Evolutionary conservation across 2,329 filamentous ascomycete genomes (phyloP), one percentile per base, ranked within the genome.

Genomic region (Aspergillus terreus): DNA sequence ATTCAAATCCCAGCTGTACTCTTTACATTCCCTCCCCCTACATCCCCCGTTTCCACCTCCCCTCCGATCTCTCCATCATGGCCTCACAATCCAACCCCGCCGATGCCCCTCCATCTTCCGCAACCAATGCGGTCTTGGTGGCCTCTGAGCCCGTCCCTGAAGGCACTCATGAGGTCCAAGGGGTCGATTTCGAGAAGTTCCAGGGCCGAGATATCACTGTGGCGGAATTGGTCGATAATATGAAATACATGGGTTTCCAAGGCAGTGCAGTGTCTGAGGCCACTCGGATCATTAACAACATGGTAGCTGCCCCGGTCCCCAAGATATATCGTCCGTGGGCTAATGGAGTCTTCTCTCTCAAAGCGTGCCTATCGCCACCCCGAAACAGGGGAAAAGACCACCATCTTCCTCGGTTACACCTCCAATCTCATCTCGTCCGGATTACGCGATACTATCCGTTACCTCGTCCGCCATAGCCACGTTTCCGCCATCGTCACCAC

Each of bases 361-460:
- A 66, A 86, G 90, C 82, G 90, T 67, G 81, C 82, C 51, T 97
- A 90, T 86, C 80, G 80, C 55, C 88, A 96, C 68, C 83, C 89
- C 1, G 88, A 92, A 65, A 88, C 88, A 1, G 83, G 83, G 12
- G 84, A 87, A 23, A 82, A 82, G 63, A 94, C 94, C 15, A 97
- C 94, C 54, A 92, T 99, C 62, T 97, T 99, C 73, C 83, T 99
- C 7, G 94, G 94, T 51, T 99, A 96, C 76, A 99, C 94, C 9
- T 96, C 90, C 46, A 99, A 99, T 70, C 81, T 99, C 62, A 96
- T 99, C 65, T 97, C 94, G 0, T 99, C 92, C 3, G 94, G 94
- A 7, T 82, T 99, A 27, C 84, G 94, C 49, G 92, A 95, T 59
- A 92, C 92, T 33, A 78, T 99, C 58, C 88, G 94, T 51, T 99